Base-by-base conservation (phyloP, 257 asterid species). In the Capsicum baccatum region DNA sequence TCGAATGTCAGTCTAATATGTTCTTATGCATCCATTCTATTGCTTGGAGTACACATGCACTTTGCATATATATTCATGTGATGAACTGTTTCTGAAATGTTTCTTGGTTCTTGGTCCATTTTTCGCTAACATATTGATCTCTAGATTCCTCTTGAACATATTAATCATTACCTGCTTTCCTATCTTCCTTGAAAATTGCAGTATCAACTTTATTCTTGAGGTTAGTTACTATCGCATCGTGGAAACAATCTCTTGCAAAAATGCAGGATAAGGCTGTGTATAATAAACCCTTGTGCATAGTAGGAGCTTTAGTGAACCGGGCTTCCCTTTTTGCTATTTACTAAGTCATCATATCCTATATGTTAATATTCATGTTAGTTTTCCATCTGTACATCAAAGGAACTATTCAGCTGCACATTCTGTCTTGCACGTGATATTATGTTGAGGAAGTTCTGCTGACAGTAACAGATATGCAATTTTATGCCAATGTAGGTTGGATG, bases 401-500 rank as follows among this genome's bases (percentile, higher is more conserved):
- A 58, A 62, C 63, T 56, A 12, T 3, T 21, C n/a, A 44, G 47
- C 47, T 74, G 12, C 3, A 26, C 16, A 69, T 47, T 17, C 4
- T 44, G 69, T 79, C 58, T 79, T 50, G 44, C 47, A 15, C 67
- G 10, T 59, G 58, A 44, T 81, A 54, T 15, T 60, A 59, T 2
- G 33, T 67, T 48, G 55, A 19, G 54, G 15, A n/a, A 16, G 33
- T 17, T 17, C 10, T 58, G 48, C 57, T 57, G 16, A 5, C 35
- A 50, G 13, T 82, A 69, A 67, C 47, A 79, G 44, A 58, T 26
- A 54, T 66, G 13, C 15, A 21, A 83, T 56, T 5, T 56, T 11
- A 86, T 70, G 48, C 70, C 76, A 66, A 67, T 89, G 71, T 50
- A 95, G 98, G 88, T 93, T 94, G 85, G 93, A 91, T 69, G 74